Evolutionary conservation across 2,329 filamentous ascomycete genomes (phyloP).

Genomic region (Sporothrix sp.): DNA sequence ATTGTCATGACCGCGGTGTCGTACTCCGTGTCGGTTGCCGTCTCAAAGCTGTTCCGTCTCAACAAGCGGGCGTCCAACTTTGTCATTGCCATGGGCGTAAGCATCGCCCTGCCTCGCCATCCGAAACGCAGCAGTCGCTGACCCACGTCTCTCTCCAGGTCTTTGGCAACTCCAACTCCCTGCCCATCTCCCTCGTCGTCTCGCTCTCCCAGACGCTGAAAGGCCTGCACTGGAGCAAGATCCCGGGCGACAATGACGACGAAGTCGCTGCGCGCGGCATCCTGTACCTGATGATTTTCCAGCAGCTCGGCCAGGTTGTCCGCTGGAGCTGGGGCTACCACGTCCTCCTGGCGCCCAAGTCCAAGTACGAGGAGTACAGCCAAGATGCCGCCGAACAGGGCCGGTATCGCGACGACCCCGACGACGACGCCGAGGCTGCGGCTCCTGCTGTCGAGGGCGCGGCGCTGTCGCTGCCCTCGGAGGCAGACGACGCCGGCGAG

Average conservation of each 20-base stretch:
- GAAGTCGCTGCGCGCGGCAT: conserved; percentile 92
- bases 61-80: conserved; percentile 84
- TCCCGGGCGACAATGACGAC: conserved; percentile 88
- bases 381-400: conserved; percentile 46
- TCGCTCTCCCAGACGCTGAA: conserved; percentile 86
- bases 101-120: no score
- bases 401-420: conserved; percentile 42
- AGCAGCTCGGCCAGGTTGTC: conserved; percentile 89
- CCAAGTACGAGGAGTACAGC: conserved; percentile 57
- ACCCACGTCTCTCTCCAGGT: conserved; percentile 37
- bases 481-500: conserved; percentile 26
- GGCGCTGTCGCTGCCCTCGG: not conserved
- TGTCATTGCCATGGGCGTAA: conserved; percentile 79
- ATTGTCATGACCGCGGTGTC: conserved; percentile 79
- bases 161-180: conserved; percentile 96
- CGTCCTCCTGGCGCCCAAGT: conserved; percentile 78
- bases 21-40: conserved; percentile 60
- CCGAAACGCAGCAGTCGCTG: not conserved
- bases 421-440: conserved; percentile 32
- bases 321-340: conserved; percentile 99
- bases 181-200: conserved; percentile 91
- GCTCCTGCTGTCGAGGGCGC: conserved; percentile 34
- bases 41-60: conserved; percentile 71
- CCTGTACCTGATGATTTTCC: conserved; percentile 91
- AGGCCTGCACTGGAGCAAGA: conserved; percentile 85